These are phyloP conservation scores for Cyberlindnera maclurae DNA, from an alignment of 805 yeast genomes.

Conservation along the genomic window DNA sequence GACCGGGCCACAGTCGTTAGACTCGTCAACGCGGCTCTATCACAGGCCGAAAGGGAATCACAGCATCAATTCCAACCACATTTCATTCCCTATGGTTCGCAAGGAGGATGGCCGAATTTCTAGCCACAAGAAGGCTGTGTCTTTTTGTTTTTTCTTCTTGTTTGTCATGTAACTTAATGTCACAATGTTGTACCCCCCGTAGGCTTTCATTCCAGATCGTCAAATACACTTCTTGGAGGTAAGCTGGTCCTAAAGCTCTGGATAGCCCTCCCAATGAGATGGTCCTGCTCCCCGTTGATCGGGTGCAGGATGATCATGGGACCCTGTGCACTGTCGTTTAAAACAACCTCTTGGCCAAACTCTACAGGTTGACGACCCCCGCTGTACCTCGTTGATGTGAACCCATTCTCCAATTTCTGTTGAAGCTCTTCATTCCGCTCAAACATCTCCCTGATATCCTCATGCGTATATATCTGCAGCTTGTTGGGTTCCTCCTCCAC, in stretches of 20 bases:
- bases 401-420: constrained; percentile 11
- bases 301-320: constrained; percentile 23
- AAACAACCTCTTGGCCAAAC: constrained; percentile 17
- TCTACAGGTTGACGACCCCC: constrained; percentile 1
- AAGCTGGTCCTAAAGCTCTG: constrained; percentile 25
- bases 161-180: too few relatives aligned
- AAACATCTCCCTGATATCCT: constrained; percentile 20
- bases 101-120: too few relatives aligned
- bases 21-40: constrained; percentile 16
- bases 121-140: too few relatives aligned
- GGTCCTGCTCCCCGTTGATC: constrained; percentile 20
- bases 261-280: constrained; percentile 19
- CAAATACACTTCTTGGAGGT: constrained; percentile 34
- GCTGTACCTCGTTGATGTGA: too few relatives aligned
- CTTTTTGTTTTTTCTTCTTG: too few relatives aligned
- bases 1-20: constrained; percentile 9
- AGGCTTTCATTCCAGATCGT: constrained; percentile 24
- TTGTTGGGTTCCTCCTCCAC: constrained; percentile 32
- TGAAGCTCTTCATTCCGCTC: constrained; percentile 13
- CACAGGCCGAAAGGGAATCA: constrained; percentile 18
- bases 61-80: neutral
- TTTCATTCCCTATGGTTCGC: too few relatives aligned
- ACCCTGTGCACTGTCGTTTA: constrained; percentile 16
- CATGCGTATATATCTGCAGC: constrained; percentile 22
- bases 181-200: too few relatives aligned